These are phyloP conservation scores for Phialophora expanda DNA, from an alignment of 2,329 filamentous ascomycete species.

Conservation along the genomic window DNA sequence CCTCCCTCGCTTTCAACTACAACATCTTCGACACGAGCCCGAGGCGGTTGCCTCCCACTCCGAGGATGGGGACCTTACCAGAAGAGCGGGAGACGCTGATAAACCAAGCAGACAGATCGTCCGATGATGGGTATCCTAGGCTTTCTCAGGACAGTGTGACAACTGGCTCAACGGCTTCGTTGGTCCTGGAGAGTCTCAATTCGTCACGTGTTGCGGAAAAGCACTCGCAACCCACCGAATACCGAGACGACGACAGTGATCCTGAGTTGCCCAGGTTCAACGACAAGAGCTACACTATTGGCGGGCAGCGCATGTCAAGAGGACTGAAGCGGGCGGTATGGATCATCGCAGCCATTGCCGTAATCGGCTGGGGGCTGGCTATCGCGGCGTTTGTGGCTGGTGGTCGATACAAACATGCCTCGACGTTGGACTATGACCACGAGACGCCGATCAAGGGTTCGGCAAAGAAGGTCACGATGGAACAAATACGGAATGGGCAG, in stretches of 20 bases:
- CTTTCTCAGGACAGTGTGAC: conserved; percentile 37
- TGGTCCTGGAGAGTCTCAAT: conserved; percentile 43
- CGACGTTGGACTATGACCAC: conserved; percentile 41
- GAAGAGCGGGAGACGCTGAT: conserved; percentile 33
- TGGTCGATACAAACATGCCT: conserved; percentile 44
- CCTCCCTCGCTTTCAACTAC: conserved; percentile 32
- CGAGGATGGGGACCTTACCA: conserved; percentile 22
- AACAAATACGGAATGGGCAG: conserved; percentile 48
- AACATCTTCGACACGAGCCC: conserved; percentile 24
- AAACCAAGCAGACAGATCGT: conserved; percentile 12
- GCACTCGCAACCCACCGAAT: conserved; percentile 24
- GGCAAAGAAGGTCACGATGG: conserved; percentile 50
- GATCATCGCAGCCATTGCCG: conserved; percentile 48
- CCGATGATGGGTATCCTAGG: conserved; percentile 8
- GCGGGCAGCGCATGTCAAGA: conserved; percentile 37
- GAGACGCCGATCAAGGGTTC: conserved; percentile 45
- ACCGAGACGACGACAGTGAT: conserved; percentile 41
- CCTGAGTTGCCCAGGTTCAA: conserved; percentile 39
- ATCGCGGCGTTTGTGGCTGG: conserved; percentile 51
- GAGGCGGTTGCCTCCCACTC: conserved; percentile 7
- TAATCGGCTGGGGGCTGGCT: conserved; percentile 54
- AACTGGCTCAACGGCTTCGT: conserved; percentile 40
- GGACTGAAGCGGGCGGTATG: conserved; percentile 49
- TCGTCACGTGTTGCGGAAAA: conserved; percentile 23
- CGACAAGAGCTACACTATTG: conserved; percentile 26